These are phyloP conservation scores for Diaporthe australafricana DNA, from an alignment of 2,329 filamentous ascomycete species.

Conservation along the genomic window DNA sequence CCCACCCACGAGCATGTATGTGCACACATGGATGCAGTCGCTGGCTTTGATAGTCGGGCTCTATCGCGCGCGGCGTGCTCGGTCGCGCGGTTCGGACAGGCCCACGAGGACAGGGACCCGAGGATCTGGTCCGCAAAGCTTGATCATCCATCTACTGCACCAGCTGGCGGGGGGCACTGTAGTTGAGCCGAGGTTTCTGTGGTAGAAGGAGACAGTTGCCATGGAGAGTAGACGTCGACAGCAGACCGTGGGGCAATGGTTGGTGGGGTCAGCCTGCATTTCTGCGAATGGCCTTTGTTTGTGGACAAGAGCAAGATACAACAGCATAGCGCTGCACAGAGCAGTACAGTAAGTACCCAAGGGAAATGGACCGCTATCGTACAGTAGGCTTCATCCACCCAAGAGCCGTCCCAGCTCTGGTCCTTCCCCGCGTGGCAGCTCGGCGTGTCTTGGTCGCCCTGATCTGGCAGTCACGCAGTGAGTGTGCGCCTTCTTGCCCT, in stretches of 20 bases:
- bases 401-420: no score
- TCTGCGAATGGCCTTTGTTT: background rate
- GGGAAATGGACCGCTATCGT: no score
- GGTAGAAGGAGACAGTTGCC: background rate
- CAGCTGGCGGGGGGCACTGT: background rate
- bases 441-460: background rate
- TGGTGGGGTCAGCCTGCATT: background rate
- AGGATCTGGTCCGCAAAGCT: constrained; percentile 17
- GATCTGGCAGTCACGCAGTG: constrained; percentile 1
- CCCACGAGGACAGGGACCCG: background rate
- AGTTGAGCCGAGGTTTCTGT: background rate
- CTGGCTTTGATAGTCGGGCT: background rate
- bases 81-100: constrained; percentile 17
- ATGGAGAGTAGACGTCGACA: background rate
- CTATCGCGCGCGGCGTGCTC: background rate
- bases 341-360: no score
- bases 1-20: background rate
- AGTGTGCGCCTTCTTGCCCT: background rate
- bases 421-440: background rate
- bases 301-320: background rate
- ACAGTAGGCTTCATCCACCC: no score
- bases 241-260: background rate
- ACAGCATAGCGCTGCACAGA: background rate
- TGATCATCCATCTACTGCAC: background rate
- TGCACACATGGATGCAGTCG: background rate